Conservation (phyloP, 2,329 filamentous ascomycete genomes). For the Torrubiellomyces zombiae region DNA sequence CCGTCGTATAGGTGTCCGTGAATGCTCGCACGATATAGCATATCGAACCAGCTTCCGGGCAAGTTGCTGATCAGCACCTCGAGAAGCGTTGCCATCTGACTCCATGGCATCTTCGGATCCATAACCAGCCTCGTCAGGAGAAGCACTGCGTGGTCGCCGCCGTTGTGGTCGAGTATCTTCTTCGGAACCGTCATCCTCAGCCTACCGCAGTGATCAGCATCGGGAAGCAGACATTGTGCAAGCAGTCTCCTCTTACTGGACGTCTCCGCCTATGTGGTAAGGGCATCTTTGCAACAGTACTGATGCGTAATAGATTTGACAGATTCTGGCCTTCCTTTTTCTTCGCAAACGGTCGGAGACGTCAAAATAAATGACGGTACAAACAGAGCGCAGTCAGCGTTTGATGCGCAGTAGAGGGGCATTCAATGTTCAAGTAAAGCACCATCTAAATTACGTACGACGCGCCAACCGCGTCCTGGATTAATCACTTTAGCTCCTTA, state of each 20-base stretch:
- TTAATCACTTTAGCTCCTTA: conserved; percentile 5
- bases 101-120: conserved; percentile 23
- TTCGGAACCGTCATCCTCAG: conserved; percentile 15
- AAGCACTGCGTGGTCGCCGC: conserved; percentile 12
- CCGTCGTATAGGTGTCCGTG: conserved; percentile 40
- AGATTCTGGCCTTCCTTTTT: too few species aligned
- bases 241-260: conserved; percentile 11
- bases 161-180: conserved; percentile 16
- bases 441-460: too few species aligned
- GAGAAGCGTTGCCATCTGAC: conserved; percentile 12
- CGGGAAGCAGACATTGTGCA: too few species aligned
- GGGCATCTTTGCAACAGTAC: conserved; percentile 12
- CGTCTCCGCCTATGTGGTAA: conserved; percentile 15
- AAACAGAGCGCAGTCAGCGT: too few species aligned
- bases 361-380: too few species aligned
- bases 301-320: background rate
- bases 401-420: too few species aligned
- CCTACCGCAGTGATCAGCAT: conserved; percentile 8
- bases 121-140: conserved; percentile 14
- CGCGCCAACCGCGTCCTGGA: conserved; percentile 2
- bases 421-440: too few species aligned
- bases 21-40: conserved; percentile 48
- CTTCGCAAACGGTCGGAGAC: too few species aligned
- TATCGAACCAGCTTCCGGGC: conserved; percentile 55
- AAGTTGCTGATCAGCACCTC: conserved; percentile 31